These are phyloP conservation scores for Scytalidium sp. DNA, from an alignment of 2,329 filamentous ascomycete genomes.

Conservation along the genomic window DNA sequence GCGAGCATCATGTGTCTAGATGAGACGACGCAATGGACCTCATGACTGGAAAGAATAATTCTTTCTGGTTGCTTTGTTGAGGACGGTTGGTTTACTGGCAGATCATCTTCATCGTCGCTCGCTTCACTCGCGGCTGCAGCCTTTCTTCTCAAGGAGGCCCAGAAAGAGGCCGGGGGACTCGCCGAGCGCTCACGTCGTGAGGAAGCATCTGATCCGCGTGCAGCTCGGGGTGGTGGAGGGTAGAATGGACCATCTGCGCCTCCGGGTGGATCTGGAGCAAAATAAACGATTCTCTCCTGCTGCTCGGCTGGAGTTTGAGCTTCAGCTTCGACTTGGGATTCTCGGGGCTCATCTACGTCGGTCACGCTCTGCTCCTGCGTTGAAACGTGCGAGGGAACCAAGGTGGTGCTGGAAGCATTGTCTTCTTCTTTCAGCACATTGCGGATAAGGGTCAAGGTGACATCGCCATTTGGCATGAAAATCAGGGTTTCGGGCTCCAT, in stretches of 20 bases:
- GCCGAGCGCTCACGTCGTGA: slow-evolving; percentile 15
- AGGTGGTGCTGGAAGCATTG: slow-evolving; percentile 2
- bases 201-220: slow-evolving; percentile 14
- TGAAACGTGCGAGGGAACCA: background rate
- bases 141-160: slow-evolving; percentile 19
- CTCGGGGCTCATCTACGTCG: slow-evolving; percentile 10
- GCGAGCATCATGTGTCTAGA: slow-evolving; percentile 21
- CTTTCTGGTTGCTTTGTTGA: slow-evolving; percentile 1
- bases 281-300: slow-evolving; percentile 15
- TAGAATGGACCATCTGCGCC: slow-evolving; percentile 15
- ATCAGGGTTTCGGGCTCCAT: slow-evolving; percentile 19
- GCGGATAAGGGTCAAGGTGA: slow-evolving; percentile 16
- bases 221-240: slow-evolving; percentile 15
- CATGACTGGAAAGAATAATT: slow-evolving; percentile 9
- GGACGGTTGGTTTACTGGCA: background rate
- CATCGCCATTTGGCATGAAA: slow-evolving; percentile 23
- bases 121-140: slow-evolving; percentile 6
- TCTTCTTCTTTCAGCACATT: slow-evolving; percentile 10
- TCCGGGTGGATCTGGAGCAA: slow-evolving; percentile 18
- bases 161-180: slow-evolving; percentile 19
- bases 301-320: slow-evolving; percentile 6
- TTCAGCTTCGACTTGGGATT: slow-evolving; percentile 6
- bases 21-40: slow-evolving; percentile 16
- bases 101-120: slow-evolving; percentile 2
- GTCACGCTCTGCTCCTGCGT: background rate